Conservation (phyloP, 2,329 filamentous ascomycete genomes). For the Cladosporium austrohemisphaericum region DNA sequence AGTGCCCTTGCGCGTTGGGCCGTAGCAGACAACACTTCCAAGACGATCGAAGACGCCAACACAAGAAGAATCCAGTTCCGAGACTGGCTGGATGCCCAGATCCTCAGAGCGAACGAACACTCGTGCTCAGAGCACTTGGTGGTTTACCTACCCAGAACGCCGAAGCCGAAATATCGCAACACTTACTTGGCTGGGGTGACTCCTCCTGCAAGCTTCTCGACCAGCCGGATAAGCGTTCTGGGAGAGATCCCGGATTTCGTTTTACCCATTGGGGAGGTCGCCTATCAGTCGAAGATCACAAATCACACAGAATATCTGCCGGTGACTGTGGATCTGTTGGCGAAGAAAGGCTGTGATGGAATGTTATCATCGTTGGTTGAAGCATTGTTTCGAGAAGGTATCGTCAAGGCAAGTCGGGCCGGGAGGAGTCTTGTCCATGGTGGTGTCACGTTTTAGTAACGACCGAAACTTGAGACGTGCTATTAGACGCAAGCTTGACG, state of each 20-base stretch:
- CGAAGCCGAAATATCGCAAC: slow-evolving; percentile 49
- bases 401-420: too few relatives aligned
- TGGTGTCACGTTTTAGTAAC: too few relatives aligned
- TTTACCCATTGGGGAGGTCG: slow-evolving; percentile 42
- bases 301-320: slow-evolving; percentile 51
- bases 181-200: slow-evolving; percentile 42
- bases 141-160: too few relatives aligned
- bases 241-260: slow-evolving; percentile 48
- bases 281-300: slow-evolving; percentile 48
- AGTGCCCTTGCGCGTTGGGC: slow-evolving; percentile 47
- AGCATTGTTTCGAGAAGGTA: too few relatives aligned
- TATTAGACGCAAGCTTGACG: too few relatives aligned
- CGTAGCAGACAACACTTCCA: slow-evolving; percentile 43
- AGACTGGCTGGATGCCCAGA: slow-evolving; percentile 47
- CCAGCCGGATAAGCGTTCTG: slow-evolving; percentile 44
- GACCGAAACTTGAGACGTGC: too few relatives aligned
- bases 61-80: slow-evolving; percentile 49
- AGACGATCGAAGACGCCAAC: slow-evolving; percentile 36
- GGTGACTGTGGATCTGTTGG: slow-evolving; percentile 56
- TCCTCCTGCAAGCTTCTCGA: slow-evolving; percentile 49
- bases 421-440: too few relatives aligned
- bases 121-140: too few relatives aligned
- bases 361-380: too few relatives aligned
- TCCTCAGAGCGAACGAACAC: too few relatives aligned
- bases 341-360: slow-evolving; percentile 59